phyloP scores from a whole-genome alignment of 306 rosid species.

The Ochetophila trinervis region DNA sequence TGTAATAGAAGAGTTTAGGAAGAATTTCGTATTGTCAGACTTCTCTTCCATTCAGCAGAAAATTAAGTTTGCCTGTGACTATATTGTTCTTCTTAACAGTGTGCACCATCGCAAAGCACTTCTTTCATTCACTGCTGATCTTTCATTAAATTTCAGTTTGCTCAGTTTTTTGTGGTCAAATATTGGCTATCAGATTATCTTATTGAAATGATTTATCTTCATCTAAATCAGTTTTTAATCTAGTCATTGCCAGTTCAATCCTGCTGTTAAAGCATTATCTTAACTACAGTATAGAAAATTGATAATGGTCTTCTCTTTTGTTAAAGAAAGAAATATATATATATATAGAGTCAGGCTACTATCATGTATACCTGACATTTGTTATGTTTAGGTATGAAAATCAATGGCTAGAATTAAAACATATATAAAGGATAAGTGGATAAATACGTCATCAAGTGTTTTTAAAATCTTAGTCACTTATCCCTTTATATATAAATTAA shows the following conservation, averaged over 20 bases:
- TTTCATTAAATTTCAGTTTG: neutral
- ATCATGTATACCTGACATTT: too few relatives aligned
- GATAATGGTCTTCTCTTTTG: neutral
- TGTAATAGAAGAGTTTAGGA: slow-evolving; percentile 60
- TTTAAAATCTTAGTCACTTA: too few relatives aligned
- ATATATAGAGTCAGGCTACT: too few relatives aligned
- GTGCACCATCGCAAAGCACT: slow-evolving; percentile 83
- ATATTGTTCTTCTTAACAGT: slow-evolving; percentile 63
- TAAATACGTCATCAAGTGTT: too few relatives aligned
- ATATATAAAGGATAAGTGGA: too few relatives aligned
- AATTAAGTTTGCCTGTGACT: slow-evolving; percentile 72
- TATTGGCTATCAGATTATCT: neutral
- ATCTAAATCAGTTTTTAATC: neutral
- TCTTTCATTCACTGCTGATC: slow-evolving; percentile 10
- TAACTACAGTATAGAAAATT: neutral
- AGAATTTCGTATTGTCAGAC: slow-evolving; percentile 37
- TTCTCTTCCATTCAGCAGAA: slow-evolving; percentile 49
- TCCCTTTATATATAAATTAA: too few relatives aligned
- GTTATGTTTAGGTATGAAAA: too few relatives aligned
- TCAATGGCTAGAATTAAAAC: too few relatives aligned
- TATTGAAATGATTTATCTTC: too few relatives aligned
- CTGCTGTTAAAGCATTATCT: neutral
- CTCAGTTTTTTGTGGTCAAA: neutral
- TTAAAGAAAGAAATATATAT: too few relatives aligned
- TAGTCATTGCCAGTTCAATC: neutral